Base-by-base conservation (phyloP, 495 filamentous ascomycete genomes). In the Aspergillus heteromorphus region DNA sequence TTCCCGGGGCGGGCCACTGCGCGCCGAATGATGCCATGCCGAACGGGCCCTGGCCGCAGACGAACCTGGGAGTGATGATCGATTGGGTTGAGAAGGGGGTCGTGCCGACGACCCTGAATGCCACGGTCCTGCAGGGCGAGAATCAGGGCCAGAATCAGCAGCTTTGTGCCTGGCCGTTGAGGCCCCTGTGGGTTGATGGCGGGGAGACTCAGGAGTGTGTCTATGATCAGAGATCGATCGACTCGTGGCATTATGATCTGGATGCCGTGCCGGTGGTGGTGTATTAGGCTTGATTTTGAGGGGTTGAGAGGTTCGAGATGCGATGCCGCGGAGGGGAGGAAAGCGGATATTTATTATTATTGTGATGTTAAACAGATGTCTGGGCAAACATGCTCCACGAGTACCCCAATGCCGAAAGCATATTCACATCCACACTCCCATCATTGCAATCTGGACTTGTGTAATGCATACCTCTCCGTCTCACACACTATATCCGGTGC, bases 1-100 rank as follows among this genome's bases (percentile, higher is more conserved):
- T 82, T 8, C 77, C 80, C 2, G 78, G 79, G n/a, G 79, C 73
- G 0, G 72, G 64, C 0, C 77, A 82, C 65, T 82, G 79, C 48
- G 60, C 61, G 0, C 51, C 70, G 0, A 80, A 75, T 50, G 11
- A 48, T 0, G 53, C 67, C 13, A 65, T 73, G 59, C 72, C 73
- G 2, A 72, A 72, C 31, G 76, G 73, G 6, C 69, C 72, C 0
- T 81, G 66, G 57, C 78, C 78, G 1, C 62, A 75, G 43, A 70
- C 65, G 13, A 75, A 68, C 17, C 55, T 82, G 13, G 62, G 64
- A 48, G 54, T 54, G 7, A 42, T 56, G 40, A 79, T 79, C 48
- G 64, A 77, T 18, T 79, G 77, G 76, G 77, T 77, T 1, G 77
- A 79, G 54, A 68, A 74, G 1, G 73, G 69, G 10, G 50, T 68